Conservation (phyloP, 179 eudicot species). For the Camellia oleifera region DNA sequence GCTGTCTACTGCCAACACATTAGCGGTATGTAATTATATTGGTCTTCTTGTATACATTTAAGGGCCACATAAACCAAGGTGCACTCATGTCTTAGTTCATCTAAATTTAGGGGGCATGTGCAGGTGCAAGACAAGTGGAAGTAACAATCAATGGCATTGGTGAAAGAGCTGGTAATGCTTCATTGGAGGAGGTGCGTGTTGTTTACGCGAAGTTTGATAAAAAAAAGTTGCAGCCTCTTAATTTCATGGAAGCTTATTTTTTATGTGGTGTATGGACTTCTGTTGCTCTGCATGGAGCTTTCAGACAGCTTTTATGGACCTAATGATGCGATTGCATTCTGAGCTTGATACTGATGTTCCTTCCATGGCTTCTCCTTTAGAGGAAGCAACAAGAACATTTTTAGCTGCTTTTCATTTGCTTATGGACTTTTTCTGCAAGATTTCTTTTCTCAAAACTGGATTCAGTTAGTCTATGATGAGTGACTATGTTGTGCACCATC, state of each 20-base stretch:
- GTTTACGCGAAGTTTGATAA: not conserved
- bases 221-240: not conserved
- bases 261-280: not conserved
- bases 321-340: not conserved
- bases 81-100: slow-evolving; percentile 19
- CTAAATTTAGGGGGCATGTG: slow-evolving; percentile 77
- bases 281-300: not conserved
- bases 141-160: slow-evolving; percentile 95
- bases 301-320: not conserved
- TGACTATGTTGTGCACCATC: not conserved
- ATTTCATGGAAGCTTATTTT: not conserved
- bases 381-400: not conserved
- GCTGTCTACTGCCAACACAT: slow-evolving; percentile 88
- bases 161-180: slow-evolving; percentile 96
- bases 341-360: not conserved
- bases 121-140: slow-evolving; percentile 91
- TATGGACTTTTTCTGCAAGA: too few relatives aligned
- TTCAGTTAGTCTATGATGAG: not conserved
- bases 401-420: not conserved
- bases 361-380: not conserved
- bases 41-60: not conserved
- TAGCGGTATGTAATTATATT: slow-evolving; percentile 49
- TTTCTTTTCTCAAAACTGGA: too few relatives aligned
- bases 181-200: slow-evolving; percentile 82
- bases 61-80: not conserved